Conservation (phyloP, 2,329 filamentous ascomycete genomes). For the Nemania sp. region DNA sequence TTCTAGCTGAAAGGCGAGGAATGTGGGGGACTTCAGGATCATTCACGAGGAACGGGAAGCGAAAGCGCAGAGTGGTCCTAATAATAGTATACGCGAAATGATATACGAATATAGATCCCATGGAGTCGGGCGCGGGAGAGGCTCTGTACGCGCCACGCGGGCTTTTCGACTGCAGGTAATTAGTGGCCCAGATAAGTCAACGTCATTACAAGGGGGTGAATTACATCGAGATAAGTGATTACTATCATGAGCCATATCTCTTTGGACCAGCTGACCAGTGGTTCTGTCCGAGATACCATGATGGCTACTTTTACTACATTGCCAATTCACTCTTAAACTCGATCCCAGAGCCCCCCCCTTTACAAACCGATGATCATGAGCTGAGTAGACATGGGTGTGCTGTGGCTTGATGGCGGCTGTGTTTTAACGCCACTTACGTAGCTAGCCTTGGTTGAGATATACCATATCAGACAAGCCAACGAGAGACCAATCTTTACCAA, state of each 20-base stretch:
- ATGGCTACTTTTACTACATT: too few relatives aligned
- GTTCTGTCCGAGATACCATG: too few relatives aligned
- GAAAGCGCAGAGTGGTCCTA: constrained; percentile 10
- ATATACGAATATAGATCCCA: not conserved
- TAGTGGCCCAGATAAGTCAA: constrained; percentile 1
- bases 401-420: constrained; percentile 7
- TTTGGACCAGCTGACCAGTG: too few relatives aligned
- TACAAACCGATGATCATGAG: constrained; percentile 8
- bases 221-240: not conserved
- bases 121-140: not conserved
- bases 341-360: not conserved
- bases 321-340: not conserved
- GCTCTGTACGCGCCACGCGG: constrained; percentile 2
- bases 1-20: not conserved
- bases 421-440: constrained; percentile 10
- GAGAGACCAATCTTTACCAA: not conserved
- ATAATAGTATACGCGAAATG: not conserved
- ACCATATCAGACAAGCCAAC: not conserved
- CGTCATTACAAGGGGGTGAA: not conserved
- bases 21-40: not conserved
- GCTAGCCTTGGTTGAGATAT: not conserved
- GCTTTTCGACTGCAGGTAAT: not conserved
- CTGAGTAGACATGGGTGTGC: not conserved
- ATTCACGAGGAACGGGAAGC: constrained; percentile 1
- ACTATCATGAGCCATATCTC: not conserved